Evolutionary conservation across 177 flowering plant species (phyloP).

Genomic region (Tripterygium wilfordii): DNA sequence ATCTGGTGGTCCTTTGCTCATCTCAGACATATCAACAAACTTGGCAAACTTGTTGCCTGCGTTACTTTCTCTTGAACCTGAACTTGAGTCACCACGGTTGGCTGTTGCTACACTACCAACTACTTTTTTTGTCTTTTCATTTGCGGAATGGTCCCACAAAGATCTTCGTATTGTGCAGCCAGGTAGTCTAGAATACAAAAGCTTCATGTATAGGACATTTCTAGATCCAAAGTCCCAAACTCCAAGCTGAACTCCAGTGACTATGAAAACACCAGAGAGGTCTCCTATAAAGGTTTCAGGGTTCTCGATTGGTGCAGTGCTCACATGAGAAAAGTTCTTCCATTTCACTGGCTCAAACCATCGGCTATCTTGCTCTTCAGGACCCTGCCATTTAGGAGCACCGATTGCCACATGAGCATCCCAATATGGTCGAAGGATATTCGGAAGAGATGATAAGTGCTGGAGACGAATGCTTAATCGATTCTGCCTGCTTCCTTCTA

Average conservation of each 20-base stretch:
- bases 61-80: constrained; percentile 25
- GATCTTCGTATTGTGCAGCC: constrained; percentile 85
- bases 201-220: constrained; percentile 71
- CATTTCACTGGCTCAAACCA: constrained; percentile 95
- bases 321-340: constrained; percentile 89
- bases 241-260: constrained; percentile 95
- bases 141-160: constrained; percentile 72
- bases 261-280: constrained; percentile 61
- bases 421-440: constrained; percentile 76
- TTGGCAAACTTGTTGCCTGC: constrained; percentile 51
- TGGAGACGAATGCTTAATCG: constrained; percentile 46
- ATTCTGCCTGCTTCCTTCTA: constrained; percentile 66
- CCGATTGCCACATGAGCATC: constrained; percentile 82
- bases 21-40: constrained; percentile 57
- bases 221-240: constrained; percentile 93
- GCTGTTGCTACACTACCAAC: background rate
- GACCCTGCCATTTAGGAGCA: constrained; percentile 87
- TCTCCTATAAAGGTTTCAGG: constrained; percentile 57
- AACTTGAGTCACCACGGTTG: constrained; percentile 31
- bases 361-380: constrained; percentile 92
- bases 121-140: constrained; percentile 28
- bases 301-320: constrained; percentile 83
- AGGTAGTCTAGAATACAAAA: constrained; percentile 72
- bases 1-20: constrained; percentile 73
- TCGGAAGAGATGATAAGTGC: constrained; percentile 66